phyloP scores from a whole-genome alignment of 2,329 filamentous ascomycete genomes.

The Fusarium tjaetaba region DNA sequence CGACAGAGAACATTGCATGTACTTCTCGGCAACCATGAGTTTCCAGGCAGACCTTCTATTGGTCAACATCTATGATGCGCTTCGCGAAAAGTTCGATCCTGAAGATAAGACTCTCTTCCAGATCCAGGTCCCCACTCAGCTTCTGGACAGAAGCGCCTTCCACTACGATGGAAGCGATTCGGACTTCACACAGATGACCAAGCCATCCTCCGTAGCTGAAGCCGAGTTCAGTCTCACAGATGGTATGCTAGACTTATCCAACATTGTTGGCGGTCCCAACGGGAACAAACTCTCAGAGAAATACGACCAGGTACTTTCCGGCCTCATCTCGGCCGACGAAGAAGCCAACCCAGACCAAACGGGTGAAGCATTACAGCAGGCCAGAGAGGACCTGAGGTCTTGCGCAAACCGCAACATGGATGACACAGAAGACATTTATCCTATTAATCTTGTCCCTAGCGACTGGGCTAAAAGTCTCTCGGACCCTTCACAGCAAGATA shows the following conservation, averaged over 20 bases:
- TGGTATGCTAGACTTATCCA: accelerated
- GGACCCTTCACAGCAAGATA: background rate
- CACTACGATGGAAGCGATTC: background rate
- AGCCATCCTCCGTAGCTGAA: background rate
- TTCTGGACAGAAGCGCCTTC: accelerated
- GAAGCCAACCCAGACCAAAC: background rate
- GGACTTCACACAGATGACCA: accelerated
- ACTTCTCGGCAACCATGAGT: background rate
- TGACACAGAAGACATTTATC: background rate
- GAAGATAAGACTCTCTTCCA: background rate
- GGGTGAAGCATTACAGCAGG: background rate
- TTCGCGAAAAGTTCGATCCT: background rate
- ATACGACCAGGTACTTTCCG: background rate
- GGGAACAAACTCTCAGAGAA: background rate
- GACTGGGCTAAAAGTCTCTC: background rate
- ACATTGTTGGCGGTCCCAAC: background rate
- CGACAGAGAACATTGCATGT: background rate
- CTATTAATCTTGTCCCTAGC: background rate
- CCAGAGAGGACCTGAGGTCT: background rate
- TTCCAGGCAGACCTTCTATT: background rate
- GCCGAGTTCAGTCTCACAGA: background rate
- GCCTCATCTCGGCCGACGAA: background rate
- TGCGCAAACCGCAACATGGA: background rate
- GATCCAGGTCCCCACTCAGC: background rate
- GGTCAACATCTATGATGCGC: no score